Evolutionary conservation across 495 filamentous ascomycete species (phyloP).

Genomic region (Aspergillus diversus): DNA sequence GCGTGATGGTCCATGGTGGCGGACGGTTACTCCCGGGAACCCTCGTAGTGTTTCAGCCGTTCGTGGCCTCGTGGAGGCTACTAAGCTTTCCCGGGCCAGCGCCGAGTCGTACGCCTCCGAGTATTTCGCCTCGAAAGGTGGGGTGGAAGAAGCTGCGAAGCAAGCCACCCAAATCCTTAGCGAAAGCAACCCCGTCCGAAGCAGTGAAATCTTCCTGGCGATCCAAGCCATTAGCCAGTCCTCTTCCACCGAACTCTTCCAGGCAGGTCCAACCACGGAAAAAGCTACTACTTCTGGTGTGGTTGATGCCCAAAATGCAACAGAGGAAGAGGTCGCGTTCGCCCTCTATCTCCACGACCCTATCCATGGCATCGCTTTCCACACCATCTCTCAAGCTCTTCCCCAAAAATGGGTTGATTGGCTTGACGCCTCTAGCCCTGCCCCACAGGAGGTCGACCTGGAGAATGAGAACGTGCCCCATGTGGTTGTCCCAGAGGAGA

Average conservation of each 20-base stretch:
- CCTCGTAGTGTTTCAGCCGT: conserved; percentile 80
- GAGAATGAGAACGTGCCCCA: conserved; percentile 40
- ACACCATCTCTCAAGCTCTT: conserved; percentile 80
- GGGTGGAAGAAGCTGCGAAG: conserved; percentile 78
- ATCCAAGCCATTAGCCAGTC: conserved; percentile 81
- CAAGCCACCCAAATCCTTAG: conserved; percentile 72
- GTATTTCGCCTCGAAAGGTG: conserved; percentile 75
- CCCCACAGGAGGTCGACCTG: conserved; percentile 42
- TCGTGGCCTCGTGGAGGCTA: conserved; percentile 79
- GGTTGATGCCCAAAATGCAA: conserved; percentile 51
- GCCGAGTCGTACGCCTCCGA: conserved; percentile 87
- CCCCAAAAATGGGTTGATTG: conserved; percentile 87
- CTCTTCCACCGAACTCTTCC: conserved; percentile 68
- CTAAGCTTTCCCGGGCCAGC: conserved; percentile 83
- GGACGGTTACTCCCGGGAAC: conserved; percentile 60
- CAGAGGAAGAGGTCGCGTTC: conserved; percentile 70
- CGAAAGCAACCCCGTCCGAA: conserved; percentile 86
- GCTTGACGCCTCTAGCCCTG: conserved; percentile 76
- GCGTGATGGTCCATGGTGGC: conserved; percentile 97
- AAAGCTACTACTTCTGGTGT: conserved; percentile 57
- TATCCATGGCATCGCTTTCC: conserved; percentile 86
- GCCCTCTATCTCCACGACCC: conserved; percentile 94
- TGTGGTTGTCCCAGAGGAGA: conserved; percentile 72
- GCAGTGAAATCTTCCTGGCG: conserved; percentile 91
- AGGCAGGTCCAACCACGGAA: conserved; percentile 55